A percentile compares a stretch with the other conserved stretches of the same genome.
Evolutionary conservation across 2,329 filamentous ascomycete genomes (phyloP).

Genomic region (Fusarium nodosum): DNA sequence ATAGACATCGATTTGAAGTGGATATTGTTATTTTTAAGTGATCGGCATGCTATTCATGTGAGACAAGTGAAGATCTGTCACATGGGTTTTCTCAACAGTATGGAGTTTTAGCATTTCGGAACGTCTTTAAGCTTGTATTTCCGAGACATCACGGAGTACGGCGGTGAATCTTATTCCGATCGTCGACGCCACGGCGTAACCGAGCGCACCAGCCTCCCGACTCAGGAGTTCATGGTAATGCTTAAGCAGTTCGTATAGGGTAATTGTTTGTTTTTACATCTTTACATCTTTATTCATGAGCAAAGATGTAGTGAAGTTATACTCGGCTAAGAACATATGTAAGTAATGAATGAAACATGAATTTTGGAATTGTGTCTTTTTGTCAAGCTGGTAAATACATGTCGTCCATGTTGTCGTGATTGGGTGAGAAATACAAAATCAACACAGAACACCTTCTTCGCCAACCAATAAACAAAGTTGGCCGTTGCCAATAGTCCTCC

Average conservation of each 20-base stretch:
- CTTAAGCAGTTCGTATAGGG: background rate
- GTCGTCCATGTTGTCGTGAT: no score
- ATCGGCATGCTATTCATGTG: background rate
- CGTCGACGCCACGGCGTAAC: background rate
- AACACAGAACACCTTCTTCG: rapidly evolving
- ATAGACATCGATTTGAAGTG: background rate
- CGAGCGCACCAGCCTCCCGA: background rate
- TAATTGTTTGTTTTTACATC: background rate
- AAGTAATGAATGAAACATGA: rapidly evolving
- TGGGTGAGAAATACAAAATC: rapidly evolving
- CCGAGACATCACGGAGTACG: background rate
- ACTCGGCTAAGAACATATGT: background rate
- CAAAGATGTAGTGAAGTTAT: background rate
- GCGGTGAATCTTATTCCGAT: background rate
- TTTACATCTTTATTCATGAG: rapidly evolving
- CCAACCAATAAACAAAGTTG: background rate
- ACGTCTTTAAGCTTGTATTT: background rate
- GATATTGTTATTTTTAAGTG: background rate
- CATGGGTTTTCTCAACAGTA: background rate
- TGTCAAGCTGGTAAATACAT: rapidly evolving
- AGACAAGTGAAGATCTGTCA: background rate
- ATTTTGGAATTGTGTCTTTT: rapidly evolving
- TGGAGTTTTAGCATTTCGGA: background rate
- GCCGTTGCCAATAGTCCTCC: background rate
- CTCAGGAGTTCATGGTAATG: background rate